Base-by-base conservation (phyloP, 805 yeast species). In the Lipomyces sp. region DNA sequence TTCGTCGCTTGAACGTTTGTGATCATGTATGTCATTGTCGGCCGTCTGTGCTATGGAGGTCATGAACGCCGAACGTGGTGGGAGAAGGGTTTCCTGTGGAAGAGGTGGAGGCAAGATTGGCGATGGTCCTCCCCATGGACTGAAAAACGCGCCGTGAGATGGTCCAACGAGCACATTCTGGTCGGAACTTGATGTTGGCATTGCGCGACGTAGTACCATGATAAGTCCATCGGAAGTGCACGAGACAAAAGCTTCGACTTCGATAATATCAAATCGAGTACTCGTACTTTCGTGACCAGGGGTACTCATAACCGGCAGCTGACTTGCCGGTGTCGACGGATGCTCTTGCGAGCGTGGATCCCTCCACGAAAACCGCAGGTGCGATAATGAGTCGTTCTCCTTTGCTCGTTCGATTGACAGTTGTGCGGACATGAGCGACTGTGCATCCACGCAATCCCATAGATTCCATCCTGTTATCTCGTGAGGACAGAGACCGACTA, bases 141-240 rank as follows among this genome's bases (percentile, higher is more conserved):
- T 54, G 4, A 59, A 51, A 48, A 59, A 63, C 29, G 30, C 65
- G 51, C 66, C 53, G 11, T 32, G 13, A 8, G 53, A 33, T 1
- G 59, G 39, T 10, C 53, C 53, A 32, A 53, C 37, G 5, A 39
- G 39, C 51, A 13, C 30, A 15, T 54, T 59, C n/a, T 42, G 56
- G 54, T 53, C 50, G 8, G 24, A 24, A 5, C 60, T 42, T 5
- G 53, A 13, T n/a, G n/a, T 33, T 4, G 67, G 57, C 13, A 6
- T 30, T 11, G 63, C 67, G 7, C 53, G 60, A 13, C 68, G 62
- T 0, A 65, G 34, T 6, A 65, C 63, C 37, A 65, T 35, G 29
- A 65, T 62, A 37, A 64, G 62, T 6, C 67, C 67, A 42, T 65
- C 68, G 24, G 68, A 61, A 4, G 68, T 50, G 50, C 65, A 65